A percentile compares a stretch with the other conserved stretches of the same genome.
phyloP scores from a whole-genome alignment of 306 rosid species.

The Quercus engelmannii region DNA sequence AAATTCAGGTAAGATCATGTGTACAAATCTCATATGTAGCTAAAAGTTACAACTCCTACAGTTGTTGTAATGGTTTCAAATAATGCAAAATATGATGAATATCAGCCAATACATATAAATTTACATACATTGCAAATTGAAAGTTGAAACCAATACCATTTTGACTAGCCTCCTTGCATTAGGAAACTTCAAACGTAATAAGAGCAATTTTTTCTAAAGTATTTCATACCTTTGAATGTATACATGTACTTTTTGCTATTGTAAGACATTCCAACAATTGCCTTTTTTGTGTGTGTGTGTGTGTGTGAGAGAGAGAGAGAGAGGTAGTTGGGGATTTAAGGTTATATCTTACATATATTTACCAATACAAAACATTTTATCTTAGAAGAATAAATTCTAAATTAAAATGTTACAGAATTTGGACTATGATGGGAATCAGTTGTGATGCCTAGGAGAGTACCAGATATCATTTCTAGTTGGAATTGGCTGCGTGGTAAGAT shows the following conservation, averaged over 20 bases:
- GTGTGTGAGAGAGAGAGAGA: too few species aligned
- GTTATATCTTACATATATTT: background rate
- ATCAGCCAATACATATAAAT: too few species aligned
- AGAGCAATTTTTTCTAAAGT: background rate
- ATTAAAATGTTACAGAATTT: too few species aligned
- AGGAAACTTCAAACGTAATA: too few species aligned
- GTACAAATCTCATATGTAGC: background rate
- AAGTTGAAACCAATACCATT: too few species aligned
- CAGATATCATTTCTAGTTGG: too few species aligned
- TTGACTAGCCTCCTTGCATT: too few species aligned
- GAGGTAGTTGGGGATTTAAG: background rate
- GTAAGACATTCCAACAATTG: background rate
- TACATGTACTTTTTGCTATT: background rate
- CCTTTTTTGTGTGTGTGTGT: background rate
- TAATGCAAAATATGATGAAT: too few species aligned
- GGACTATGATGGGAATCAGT: too few species aligned
- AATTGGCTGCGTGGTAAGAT: too few species aligned
- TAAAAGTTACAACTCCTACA: background rate
- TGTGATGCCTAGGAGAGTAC: too few species aligned
- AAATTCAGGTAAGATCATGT: background rate
- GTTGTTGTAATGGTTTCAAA: background rate
- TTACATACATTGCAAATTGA: too few species aligned
- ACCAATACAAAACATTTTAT: background rate
- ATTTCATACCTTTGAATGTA: background rate
- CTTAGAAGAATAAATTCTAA: background rate